A percentile compares a stretch with the other conserved stretches of the same genome.
Evolutionary conservation across 1,139 yeast genomes (phyloP).

Genomic region (Taphrina sp.): DNA sequence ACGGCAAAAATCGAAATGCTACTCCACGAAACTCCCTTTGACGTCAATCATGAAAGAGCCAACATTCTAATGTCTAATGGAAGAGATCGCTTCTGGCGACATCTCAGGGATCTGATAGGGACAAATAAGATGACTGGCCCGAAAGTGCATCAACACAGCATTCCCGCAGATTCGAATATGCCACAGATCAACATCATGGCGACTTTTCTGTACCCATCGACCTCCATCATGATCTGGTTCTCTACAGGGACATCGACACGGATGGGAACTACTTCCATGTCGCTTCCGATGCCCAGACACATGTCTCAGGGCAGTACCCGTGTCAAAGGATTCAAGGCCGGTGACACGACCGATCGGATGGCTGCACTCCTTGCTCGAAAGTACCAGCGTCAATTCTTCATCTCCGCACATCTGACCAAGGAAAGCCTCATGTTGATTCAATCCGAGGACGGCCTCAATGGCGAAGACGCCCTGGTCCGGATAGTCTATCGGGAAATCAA

Average conservation of each 20-base stretch:
- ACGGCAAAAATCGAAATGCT: no score
- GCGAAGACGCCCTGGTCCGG: constrained; percentile 9
- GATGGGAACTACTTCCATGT: constrained; percentile 18
- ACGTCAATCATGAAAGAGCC: no score
- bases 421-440: neutral
- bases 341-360: constrained; percentile 24
- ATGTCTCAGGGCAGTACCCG: constrained; percentile 21
- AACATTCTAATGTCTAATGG: no score
- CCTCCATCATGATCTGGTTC: constrained; percentile 31
- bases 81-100: no score
- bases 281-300: constrained; percentile 20
- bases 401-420: constrained; percentile 18
- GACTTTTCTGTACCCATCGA: constrained; percentile 29
- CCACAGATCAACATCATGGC: constrained; percentile 23
- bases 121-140: neutral
- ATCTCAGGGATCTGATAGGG: no score
- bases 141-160: constrained; percentile 2
- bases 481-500: neutral
- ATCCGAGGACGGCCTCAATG: constrained; percentile 2
- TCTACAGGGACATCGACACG: constrained; percentile 11
- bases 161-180: constrained; percentile 1
- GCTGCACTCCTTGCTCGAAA: constrained; percentile 15
- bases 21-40: no score
- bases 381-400: constrained; percentile 8
- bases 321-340: constrained; percentile 12